A percentile compares a stretch with the other conserved stretches of the same genome.
These are phyloP conservation scores for Endocladia muricata DNA, from an alignment of 31 red algal genomes.

Conservation along the genomic window DNA sequence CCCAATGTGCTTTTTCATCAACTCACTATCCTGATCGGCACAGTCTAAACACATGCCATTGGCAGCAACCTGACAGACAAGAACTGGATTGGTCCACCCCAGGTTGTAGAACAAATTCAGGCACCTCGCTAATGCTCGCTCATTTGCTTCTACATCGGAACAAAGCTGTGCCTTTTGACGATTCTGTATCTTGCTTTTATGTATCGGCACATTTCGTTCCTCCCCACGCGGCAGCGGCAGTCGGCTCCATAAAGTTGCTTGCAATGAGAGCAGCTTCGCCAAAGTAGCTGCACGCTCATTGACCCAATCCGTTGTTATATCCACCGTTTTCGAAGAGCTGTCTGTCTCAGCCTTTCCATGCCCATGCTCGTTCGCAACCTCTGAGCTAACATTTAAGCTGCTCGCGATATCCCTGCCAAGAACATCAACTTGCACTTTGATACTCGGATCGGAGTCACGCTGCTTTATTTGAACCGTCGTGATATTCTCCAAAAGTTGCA, in stretches of 20 bases:
- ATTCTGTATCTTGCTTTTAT: slow-evolving; percentile 12
- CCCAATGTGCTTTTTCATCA: slow-evolving; percentile 50
- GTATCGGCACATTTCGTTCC: slow-evolving; percentile 18
- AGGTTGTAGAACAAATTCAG: slow-evolving; percentile 23
- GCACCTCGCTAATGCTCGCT: slow-evolving; percentile 17
- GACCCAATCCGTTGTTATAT: slow-evolving; percentile 41
- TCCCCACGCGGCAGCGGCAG: slow-evolving; percentile 49
- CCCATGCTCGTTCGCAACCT: neutral
- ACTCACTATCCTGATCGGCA: neutral
- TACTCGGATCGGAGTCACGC: neutral
- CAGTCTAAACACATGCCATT: slow-evolving; percentile 22
- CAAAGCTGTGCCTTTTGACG: neutral
- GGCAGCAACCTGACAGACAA: slow-evolving; percentile 56
- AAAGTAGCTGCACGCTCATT: slow-evolving; percentile 51
- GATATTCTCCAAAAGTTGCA: slow-evolving; percentile 38
- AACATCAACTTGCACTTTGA: slow-evolving; percentile 32
- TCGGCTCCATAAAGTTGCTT: slow-evolving; percentile 23
- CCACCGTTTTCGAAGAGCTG: neutral
- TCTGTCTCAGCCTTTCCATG: neutral
- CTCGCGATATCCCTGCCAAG: slow-evolving; percentile 2
- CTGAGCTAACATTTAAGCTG: neutral
- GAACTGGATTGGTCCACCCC: slow-evolving; percentile 50
- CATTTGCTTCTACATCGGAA: slow-evolving; percentile 17
- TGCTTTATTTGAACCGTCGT: slow-evolving; percentile 24
- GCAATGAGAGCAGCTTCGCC: slow-evolving; percentile 34